Evolutionary conservation across 306 rosid genomes (phyloP).

Genomic region (Pachyrhizus erosus): DNA sequence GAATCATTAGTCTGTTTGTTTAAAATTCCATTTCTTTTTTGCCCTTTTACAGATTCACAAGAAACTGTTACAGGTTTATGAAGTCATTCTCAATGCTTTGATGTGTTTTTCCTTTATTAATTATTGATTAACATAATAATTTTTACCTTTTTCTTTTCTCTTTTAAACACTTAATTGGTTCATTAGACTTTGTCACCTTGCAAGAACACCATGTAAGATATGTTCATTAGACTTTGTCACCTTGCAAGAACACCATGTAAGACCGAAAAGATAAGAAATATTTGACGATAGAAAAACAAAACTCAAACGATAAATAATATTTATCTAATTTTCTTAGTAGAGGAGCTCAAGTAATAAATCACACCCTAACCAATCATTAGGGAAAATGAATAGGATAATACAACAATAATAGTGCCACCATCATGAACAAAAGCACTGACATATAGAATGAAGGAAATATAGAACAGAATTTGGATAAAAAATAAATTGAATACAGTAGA

Average conservation of each 20-base stretch:
- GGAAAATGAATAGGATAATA: conserved; percentile 30
- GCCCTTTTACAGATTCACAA: not conserved
- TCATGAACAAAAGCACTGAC: not conserved
- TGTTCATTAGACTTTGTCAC: not conserved
- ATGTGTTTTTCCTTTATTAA: not conserved
- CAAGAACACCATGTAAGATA: conserved; percentile 14
- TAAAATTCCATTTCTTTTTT: not conserved
- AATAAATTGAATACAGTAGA: not conserved
- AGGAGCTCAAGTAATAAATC: conserved; percentile 7
- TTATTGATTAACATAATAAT: not conserved
- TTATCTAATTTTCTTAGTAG: not conserved
- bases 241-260: not conserved
- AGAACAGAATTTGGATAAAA: not conserved
- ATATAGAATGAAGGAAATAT: not conserved
- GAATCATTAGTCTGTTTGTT: not conserved
- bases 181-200: not conserved
- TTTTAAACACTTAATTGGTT: not conserved
- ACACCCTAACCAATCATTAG: conserved; percentile 33
- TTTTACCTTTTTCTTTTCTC: not conserved
- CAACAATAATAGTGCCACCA: not conserved
- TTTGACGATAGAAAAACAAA: not conserved
- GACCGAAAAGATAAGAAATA: not conserved
- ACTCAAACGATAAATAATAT: not conserved
- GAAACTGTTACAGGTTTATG: not conserved
- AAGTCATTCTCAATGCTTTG: not conserved